phyloP scores from a whole-genome alignment of 345 rosid species.

The Brassica cretica region DNA sequence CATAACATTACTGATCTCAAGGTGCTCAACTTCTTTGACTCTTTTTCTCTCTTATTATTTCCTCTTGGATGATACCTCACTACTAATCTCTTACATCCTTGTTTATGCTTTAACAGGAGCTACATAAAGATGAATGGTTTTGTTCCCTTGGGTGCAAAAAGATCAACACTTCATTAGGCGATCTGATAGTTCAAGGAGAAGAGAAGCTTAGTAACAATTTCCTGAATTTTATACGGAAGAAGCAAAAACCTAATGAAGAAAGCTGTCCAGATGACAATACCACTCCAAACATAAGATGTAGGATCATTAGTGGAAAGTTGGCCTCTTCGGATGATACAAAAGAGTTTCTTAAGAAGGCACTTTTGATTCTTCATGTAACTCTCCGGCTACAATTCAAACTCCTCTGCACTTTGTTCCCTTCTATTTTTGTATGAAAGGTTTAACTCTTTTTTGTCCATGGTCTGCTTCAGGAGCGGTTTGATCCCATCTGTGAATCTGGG shows the following conservation, averaged over 20 bases:
- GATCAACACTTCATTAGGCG: conserved; percentile 57
- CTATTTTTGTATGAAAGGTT: neutral
- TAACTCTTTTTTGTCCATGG: conserved; percentile 23
- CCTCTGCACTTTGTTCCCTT: neutral
- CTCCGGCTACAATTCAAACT: neutral
- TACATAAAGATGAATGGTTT: conserved; percentile 89
- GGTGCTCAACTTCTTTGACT: conserved; percentile 45
- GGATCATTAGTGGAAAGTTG: conserved; percentile 66
- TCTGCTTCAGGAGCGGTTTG: conserved; percentile 67
- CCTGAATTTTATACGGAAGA: conserved; percentile 43
- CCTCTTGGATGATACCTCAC: neutral
- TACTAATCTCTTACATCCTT: conserved; percentile 1
- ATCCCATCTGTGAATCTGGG: conserved; percentile 70
- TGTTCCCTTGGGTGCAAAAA: conserved; percentile 62
- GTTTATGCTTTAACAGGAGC: conserved; percentile 53
- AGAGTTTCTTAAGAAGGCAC: conserved; percentile 58
- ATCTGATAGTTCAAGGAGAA: conserved; percentile 59
- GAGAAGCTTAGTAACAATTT: conserved; percentile 62
- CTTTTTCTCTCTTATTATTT: conserved; percentile 9
- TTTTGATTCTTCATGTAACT: conserved; percentile 77
- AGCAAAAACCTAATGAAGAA: conserved; percentile 39
- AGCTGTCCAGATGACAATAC: conserved; percentile 37
- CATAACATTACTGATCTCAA: conserved; percentile 72
- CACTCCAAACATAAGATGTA: conserved; percentile 74
- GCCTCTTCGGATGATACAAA: conserved; percentile 54